phyloP scores from a whole-genome alignment of 2,329 filamentous ascomycete genomes.

The Phaeophleospora eucalypticola region DNA sequence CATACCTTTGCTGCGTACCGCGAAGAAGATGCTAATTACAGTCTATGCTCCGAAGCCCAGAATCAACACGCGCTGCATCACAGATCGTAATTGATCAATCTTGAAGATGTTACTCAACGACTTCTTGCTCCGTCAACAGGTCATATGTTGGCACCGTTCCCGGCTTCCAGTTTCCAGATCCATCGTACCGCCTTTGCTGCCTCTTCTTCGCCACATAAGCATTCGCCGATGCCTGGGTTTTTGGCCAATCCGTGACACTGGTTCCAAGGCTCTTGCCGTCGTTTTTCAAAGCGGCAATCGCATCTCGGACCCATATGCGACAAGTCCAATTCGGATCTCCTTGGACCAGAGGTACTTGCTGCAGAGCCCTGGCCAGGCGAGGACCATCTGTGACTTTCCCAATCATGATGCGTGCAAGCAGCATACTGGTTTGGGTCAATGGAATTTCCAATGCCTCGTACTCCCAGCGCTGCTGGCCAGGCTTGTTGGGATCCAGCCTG shows the following conservation, averaged over 20 bases:
- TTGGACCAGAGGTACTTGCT: slow-evolving; percentile 32
- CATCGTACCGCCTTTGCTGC: no score
- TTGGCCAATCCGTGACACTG: slow-evolving; percentile 36
- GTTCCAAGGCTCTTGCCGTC: slow-evolving; percentile 40
- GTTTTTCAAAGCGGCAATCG: slow-evolving; percentile 30
- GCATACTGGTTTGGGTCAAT: slow-evolving; percentile 2
- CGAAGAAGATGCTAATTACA: no score
- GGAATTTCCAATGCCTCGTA: slow-evolving; percentile 4
- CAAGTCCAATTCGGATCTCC: slow-evolving; percentile 39
- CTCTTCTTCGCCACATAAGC: no score
- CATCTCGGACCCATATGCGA: slow-evolving; percentile 39
- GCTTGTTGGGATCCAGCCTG: neutral
- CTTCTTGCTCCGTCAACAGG: no score
- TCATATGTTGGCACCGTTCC: no score
- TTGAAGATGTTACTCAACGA: no score
- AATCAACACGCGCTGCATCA: no score
- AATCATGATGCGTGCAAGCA: slow-evolving; percentile 37
- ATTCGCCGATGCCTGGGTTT: slow-evolving; percentile 34
- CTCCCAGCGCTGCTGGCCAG: neutral
- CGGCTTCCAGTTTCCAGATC: no score
- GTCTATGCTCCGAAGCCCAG: no score
- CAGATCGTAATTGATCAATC: no score
- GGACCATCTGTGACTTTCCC: slow-evolving; percentile 39
- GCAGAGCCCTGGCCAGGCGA: slow-evolving; percentile 34
- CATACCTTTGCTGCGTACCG: no score